Evolutionary conservation across 1,284 basidiomycete genomes (phyloP), one percentile per base, ranked within the genome.

Genomic region (Puccinia triticina): DNA sequence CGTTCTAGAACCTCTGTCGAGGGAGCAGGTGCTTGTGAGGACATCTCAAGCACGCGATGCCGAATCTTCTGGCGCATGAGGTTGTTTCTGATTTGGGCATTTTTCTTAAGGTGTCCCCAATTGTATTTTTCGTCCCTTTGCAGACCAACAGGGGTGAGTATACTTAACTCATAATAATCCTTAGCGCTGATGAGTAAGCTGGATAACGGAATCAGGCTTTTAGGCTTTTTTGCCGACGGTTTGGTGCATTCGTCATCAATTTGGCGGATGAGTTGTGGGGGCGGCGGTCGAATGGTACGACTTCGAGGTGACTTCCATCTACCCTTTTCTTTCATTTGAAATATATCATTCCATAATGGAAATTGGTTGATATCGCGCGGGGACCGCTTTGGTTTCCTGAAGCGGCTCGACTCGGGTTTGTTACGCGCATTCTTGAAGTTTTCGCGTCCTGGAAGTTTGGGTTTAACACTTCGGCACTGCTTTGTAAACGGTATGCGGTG

Each of bases 71-170:
- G 64, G 11, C 34, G 57, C 55, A 48, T 46, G 29, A 74, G 53
- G 12, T 71, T 34, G 32, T 74, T 74, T 74, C 32, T 55, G 48
- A 57, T 48, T n/a, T n/a, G 46, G 1, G 48, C 29, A 37, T 74
- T 37, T 40, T 40, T 74, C 46, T 74, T 81, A 43, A 74, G n/a
- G 53, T 81, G 79, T 48, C 79, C 79, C 79, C 79, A 81, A 53
- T 81, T 81, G 26, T 81, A 81, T 61, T 29, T 73, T 40, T 81
- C 79, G 21, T 73, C 55, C 18, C 71, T 66, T 34, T 81, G 43
- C n/a, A 81, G 61, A 46, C 69, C 69, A 11, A 81, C 26, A 18
- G 79, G 79, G 26, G 69, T 59, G 43, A 74, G 79, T 16, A 40
- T 48, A 23, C 55, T 72, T 32, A 81, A 59, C 5, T 73, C 37